Evolutionary conservation across 1,284 basidiomycete species (phyloP).

Genomic region (Rhodotorula sp.): DNA sequence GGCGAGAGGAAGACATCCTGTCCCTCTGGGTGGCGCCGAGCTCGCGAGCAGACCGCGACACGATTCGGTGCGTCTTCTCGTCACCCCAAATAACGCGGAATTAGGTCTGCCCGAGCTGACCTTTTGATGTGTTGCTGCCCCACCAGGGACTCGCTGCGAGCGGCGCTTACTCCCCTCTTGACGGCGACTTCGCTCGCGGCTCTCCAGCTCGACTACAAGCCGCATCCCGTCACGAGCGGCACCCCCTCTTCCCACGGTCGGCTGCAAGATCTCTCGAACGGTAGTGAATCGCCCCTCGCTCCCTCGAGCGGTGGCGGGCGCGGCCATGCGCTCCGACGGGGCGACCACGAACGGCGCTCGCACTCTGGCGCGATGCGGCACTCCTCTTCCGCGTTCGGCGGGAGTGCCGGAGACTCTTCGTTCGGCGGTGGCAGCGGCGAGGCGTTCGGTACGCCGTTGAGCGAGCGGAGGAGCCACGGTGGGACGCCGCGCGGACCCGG

Average conservation of each 20-base stretch:
- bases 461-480: constrained; percentile 6
- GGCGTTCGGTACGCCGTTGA: not conserved
- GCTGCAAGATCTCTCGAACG: constrained; percentile 10
- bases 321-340: constrained; percentile 9
- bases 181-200: constrained; percentile 19
- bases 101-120: too few relatives aligned
- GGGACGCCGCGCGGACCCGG: constrained; percentile 5
- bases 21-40: constrained; percentile 42
- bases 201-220: constrained; percentile 42
- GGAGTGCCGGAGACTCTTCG: not conserved
- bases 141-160: constrained; percentile 33
- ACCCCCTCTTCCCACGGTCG: constrained; percentile 8
- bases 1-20: constrained; percentile 45
- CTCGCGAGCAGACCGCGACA: constrained; percentile 33
- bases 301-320: not conserved
- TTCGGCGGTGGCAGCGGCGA: not conserved
- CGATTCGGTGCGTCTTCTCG: constrained; percentile 29
- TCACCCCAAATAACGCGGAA: too few relatives aligned
- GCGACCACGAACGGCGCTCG: constrained; percentile 16
- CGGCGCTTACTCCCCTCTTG: constrained; percentile 31
- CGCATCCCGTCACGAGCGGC: constrained; percentile 31
- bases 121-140: too few relatives aligned
- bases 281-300: constrained; percentile 12
- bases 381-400: not conserved
- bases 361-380: not conserved